phyloP scores from a whole-genome alignment of 2,329 filamentous ascomycete genomes.

The Emmonsia crescens region DNA sequence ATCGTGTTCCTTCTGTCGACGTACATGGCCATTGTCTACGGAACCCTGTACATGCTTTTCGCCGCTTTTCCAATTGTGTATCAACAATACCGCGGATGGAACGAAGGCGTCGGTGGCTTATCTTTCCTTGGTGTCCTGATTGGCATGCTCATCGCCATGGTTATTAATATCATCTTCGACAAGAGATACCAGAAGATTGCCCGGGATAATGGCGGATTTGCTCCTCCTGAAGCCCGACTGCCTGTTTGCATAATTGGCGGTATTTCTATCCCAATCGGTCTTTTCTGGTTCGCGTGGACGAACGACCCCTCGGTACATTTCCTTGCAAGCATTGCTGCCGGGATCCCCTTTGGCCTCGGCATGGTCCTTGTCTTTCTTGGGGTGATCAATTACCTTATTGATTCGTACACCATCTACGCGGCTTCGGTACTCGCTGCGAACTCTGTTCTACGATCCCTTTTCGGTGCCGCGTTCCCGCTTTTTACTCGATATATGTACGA shows the following conservation, averaged over 20 bases:
- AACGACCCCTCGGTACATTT: constrained; percentile 47
- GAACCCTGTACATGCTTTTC: constrained; percentile 48
- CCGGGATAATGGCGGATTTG: constrained; percentile 41
- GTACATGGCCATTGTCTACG: constrained; percentile 48
- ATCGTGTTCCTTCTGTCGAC: constrained; percentile 55
- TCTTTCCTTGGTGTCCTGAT: constrained; percentile 59
- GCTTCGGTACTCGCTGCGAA: constrained; percentile 67
- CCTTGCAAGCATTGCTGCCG: constrained; percentile 40
- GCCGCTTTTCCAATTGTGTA: constrained; percentile 57
- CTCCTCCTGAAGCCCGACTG: constrained; percentile 57
- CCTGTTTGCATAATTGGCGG: constrained; percentile 52
- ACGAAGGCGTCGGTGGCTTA: constrained; percentile 48
- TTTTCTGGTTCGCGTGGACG: constrained; percentile 63
- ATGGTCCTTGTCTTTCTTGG: constrained; percentile 53
- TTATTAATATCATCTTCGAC: constrained; percentile 43
- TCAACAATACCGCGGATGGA: constrained; percentile 49
- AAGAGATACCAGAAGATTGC: constrained; percentile 41
- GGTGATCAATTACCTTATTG: constrained; percentile 57
- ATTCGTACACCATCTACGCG: constrained; percentile 62
- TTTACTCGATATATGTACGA: constrained; percentile 47
- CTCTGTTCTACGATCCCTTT: constrained; percentile 66
- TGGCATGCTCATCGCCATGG: constrained; percentile 52
- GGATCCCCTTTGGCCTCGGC: constrained; percentile 46
- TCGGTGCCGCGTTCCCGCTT: constrained; percentile 68
- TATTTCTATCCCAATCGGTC: constrained; percentile 49